Evolutionary conservation across 2,329 filamentous ascomycete genomes (phyloP).

Genomic region (Trichophyton rubrum): DNA sequence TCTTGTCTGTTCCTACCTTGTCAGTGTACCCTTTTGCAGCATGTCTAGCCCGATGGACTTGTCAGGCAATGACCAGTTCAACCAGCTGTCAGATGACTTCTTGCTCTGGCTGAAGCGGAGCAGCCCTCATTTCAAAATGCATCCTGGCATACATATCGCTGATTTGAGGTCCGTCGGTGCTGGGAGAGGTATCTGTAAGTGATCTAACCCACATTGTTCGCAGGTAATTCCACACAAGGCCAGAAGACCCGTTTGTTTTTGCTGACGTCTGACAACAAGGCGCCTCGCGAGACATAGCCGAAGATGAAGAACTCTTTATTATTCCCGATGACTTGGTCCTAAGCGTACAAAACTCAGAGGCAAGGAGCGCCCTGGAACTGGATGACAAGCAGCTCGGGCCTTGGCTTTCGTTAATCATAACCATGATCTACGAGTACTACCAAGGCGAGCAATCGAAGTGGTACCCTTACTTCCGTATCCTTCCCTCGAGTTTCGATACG

Average conservation of each 20-base stretch:
- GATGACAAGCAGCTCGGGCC: conserved; percentile 40
- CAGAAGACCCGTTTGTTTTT: conserved; percentile 6
- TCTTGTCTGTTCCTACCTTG: background rate
- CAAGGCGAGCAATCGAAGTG: conserved; percentile 51
- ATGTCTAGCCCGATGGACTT: background rate
- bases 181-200: conserved; percentile 53
- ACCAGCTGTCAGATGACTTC: conserved; percentile 40
- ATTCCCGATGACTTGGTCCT: conserved; percentile 63
- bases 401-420: conserved; percentile 55
- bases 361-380: conserved; percentile 46
- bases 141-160: conserved; percentile 44
- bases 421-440: conserved; percentile 66
- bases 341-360: conserved; percentile 57
- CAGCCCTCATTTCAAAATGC: conserved; percentile 42
- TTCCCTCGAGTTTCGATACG: conserved; percentile 63
- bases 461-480: conserved; percentile 64
- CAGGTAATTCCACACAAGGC: background rate
- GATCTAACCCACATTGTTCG: conserved; percentile 5
- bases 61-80: conserved; percentile 22
- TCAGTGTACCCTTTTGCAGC: background rate
- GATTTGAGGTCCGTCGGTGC: conserved; percentile 45
- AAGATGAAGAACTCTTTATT: conserved; percentile 67
- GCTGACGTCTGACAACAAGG: conserved; percentile 40
- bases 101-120: conserved; percentile 42
- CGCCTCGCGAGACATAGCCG: conserved; percentile 54